Base-by-base conservation (phyloP, 805 yeast genomes). In the Suhomyces tanzawaensis region DNA sequence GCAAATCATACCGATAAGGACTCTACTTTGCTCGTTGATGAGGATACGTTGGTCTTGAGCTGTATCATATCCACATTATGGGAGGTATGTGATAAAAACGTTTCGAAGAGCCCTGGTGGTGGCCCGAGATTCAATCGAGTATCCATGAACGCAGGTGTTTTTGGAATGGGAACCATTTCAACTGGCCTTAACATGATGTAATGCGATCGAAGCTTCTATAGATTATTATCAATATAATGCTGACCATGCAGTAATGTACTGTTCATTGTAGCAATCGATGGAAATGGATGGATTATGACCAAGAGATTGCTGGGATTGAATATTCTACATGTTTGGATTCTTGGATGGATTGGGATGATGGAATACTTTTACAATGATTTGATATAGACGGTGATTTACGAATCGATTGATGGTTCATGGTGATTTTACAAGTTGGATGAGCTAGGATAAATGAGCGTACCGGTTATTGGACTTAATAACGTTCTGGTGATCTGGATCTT, bases 1-100 rank as follows among this genome's bases (percentile, higher is more conserved):
- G n/a, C n/a, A 27, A 12, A 12, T 19, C 19, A 17, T 8, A 21
- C 25, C 4, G 52, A 53, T 33, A 25, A 45, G 11, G 43, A 56
- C 39, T 57, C 66, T 18, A 61, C 69, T 1, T 48, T 54, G 14
- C 62, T 71, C 12, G 53, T 61, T 3, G 64, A 59, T 31, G 22
- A 46, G 11, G 71, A 68, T 44, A 46, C 54, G 16, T 46, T 63
- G 42, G 68, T 66, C 4, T 36, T 69, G 22, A 37, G 46, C 23
- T 56, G 68, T 31, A 48, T 67, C 2, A 27, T 63, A 30, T 24
- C 62, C 28, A 52, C 65, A 3, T 41, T 68, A 25, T 48, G 72
- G 22, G 72, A 68, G 33, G 46, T 55, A 9, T 49, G 55, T 3
- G 36, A 62, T 7, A 55, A 62, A 33, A 50, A 51, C 25, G 23